phyloP scores from a whole-genome alignment of 441 rosid genomes.

The Eutrema salsugineum region DNA sequence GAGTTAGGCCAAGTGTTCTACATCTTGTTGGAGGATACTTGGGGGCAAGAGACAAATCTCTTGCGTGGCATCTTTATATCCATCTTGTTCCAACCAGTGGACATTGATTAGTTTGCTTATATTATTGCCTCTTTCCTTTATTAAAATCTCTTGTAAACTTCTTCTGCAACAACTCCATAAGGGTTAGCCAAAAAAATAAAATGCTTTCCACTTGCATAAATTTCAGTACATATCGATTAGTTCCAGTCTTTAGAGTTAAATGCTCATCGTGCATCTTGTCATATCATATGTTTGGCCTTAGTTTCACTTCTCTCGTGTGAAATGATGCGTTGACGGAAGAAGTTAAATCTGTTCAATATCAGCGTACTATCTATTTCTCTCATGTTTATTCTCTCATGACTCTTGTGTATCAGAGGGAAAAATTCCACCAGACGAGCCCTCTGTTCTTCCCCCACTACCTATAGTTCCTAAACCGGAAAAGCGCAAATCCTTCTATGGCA shows the following conservation, averaged over 20 bases:
- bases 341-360: background rate
- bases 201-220: background rate
- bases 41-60: background rate
- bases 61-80: background rate
- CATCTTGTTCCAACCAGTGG: background rate
- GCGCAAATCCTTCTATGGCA: conserved; percentile 57
- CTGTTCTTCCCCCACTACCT: conserved; percentile 87
- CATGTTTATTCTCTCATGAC: conserved; percentile 11
- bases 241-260: background rate
- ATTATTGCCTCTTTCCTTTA: background rate
- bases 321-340: background rate
- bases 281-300: background rate
- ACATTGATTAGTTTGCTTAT: background rate
- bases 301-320: background rate
- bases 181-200: background rate
- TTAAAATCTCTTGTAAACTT: background rate
- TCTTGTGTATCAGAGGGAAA: conserved; percentile 68
- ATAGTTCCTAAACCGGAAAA: conserved; percentile 83
- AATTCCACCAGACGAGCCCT: conserved; percentile 83
- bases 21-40: background rate
- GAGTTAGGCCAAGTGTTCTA: background rate
- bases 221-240: background rate
- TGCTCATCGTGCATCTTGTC: background rate
- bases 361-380: background rate
- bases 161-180: background rate